Conservation (phyloP, 2,329 filamentous ascomycete species). For the Sordariomycetes sp. region DNA sequence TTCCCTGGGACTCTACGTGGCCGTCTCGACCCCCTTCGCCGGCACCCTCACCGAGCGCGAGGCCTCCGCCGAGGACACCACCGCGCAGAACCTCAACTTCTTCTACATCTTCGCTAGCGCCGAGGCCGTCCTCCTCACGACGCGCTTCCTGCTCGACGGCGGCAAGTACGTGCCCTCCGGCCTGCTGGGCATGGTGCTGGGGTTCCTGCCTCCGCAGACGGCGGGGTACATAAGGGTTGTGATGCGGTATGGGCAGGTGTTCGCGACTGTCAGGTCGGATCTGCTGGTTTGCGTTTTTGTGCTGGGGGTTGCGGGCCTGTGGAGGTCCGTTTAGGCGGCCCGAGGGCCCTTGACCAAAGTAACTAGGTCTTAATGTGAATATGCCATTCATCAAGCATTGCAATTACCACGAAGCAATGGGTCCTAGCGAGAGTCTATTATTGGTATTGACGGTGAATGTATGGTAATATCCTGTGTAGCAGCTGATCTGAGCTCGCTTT, state of each 20-base stretch:
- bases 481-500: neutral
- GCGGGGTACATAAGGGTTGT: slow-evolving; percentile 50
- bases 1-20: slow-evolving; percentile 59
- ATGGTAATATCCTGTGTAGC: neutral
- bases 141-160: slow-evolving; percentile 50
- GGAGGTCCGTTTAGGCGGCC: neutral
- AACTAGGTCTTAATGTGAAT: neutral
- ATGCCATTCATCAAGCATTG: neutral
- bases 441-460: neutral
- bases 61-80: slow-evolving; percentile 18
- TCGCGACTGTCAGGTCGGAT: slow-evolving; percentile 60
- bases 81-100: slow-evolving; percentile 38
- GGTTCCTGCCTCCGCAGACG: slow-evolving; percentile 55
- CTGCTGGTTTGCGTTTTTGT: slow-evolving; percentile 71
- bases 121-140: slow-evolving; percentile 62
- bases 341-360: neutral
- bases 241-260: slow-evolving; percentile 59
- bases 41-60: slow-evolving; percentile 54
- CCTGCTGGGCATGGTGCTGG: slow-evolving; percentile 50
- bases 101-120: slow-evolving; percentile 76
- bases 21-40: slow-evolving; percentile 55
- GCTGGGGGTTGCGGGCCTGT: slow-evolving; percentile 36
- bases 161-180: slow-evolving; percentile 34
- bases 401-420: neutral
- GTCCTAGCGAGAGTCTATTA: neutral